Base-by-base conservation (phyloP, 768 basidiomycete species). In the Phylloporus arenicola region DNA sequence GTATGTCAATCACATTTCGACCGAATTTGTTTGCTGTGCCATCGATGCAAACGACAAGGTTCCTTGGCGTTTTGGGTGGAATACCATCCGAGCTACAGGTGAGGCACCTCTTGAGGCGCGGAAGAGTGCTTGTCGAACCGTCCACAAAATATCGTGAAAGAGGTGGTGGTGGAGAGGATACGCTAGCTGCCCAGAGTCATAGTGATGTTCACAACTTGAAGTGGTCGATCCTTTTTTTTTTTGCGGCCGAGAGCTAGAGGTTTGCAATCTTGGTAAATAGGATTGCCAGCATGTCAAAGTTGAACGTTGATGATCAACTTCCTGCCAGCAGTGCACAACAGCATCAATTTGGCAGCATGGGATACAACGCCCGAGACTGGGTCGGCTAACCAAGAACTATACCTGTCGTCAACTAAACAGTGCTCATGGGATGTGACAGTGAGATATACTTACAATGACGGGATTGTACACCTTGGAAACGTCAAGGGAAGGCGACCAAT, bases 11-110 rank as follows among this genome's bases (percentile, higher is more conserved):
- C n/a, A n/a, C n/a, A n/a, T n/a, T n/a, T n/a, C n/a, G n/a, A n/a
- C n/a, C n/a, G n/a, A n/a, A 54, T 43, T 71, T 68, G 8, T 50
- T 50, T 5, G 53, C 47, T 41, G 57, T 59, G 4, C 57, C 57
- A 37, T 59, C 56, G 13, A 59, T 59, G 42, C 56, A 57, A 13
- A 57, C 52, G 13, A 59, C 43, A 14, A 59, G 56, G 34, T 59
- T 54, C 34, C 57, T 50, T 20, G 51, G 43, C 1, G 43, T 37
- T 11, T 45, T 41, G 14, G 16, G 48, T 16, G 47, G 49, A n/a
- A 14, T 13, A 10, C 25, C 14, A n/a, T 44, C 37, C 17, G 51
- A 48, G 37, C 49, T 40, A 17, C 54, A 52, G 16, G 55, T 56
- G 20, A 43, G 33, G 27, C 55, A 56, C 31, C 48, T 54, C 41